A percentile compares a stretch with the other conserved stretches of the same genome.
Evolutionary conservation across 305 asterid species (phyloP).

Genomic region (Solanum chacoense): DNA sequence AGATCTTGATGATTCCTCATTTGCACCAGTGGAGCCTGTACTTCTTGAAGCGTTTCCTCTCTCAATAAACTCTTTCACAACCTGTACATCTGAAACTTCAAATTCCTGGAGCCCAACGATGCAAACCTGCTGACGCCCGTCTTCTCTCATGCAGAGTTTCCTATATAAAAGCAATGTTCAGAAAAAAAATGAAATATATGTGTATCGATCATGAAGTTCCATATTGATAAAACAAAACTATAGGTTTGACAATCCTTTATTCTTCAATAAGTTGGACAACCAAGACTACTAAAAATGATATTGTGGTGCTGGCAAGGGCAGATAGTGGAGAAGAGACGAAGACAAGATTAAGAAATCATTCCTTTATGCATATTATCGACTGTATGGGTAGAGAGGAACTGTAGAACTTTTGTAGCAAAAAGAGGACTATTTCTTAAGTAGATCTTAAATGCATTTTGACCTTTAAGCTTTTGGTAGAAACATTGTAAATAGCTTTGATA

Average conservation of each 20-base stretch:
- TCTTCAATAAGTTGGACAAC: conserved; percentile 1
- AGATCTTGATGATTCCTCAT: conserved; percentile 97
- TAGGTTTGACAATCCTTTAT: neutral
- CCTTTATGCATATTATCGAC: neutral
- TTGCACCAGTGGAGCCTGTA: conserved; percentile 97
- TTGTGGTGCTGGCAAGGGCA: neutral
- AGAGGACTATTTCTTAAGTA: neutral
- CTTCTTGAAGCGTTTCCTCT: conserved; percentile 93
- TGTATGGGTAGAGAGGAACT: neutral
- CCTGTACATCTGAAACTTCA: conserved; percentile 94
- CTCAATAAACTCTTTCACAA: conserved; percentile 94
- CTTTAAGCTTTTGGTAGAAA: neutral
- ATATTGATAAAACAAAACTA: neutral
- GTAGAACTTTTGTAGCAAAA: neutral
- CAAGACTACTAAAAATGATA: neutral
- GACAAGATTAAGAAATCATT: neutral
- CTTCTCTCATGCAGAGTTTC: conserved; percentile 97
- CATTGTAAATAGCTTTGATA: neutral
- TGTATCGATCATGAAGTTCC: neutral
- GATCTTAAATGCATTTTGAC: neutral
- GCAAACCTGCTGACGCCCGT: conserved; percentile 97
- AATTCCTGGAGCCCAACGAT: conserved; percentile 98
- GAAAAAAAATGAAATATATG: neutral
- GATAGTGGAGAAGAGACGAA: neutral
- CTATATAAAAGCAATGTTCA: conserved; percentile 24